Percentiles rank a stretch among this genome's conserved stretches.
These are phyloP conservation scores for Rhizopus sp. DNA, from an alignment of 371 early-diverging fungal genomes.

Conservation along the genomic window DNA sequence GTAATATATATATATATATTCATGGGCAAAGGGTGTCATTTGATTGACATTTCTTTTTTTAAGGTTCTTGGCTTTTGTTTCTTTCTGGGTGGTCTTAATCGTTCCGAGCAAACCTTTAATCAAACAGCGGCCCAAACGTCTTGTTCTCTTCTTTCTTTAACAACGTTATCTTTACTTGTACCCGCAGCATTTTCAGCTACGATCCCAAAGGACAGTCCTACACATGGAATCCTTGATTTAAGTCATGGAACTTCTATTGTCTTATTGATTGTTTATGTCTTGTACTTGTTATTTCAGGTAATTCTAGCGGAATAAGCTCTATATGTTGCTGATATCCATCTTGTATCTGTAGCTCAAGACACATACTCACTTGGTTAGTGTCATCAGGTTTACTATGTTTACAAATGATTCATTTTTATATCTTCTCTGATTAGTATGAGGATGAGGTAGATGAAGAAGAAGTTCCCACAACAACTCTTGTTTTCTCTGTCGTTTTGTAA, in stretches of 20 bases:
- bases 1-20: constrained; percentile 18
- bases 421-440: constrained; percentile 33
- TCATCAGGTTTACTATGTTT: background rate
- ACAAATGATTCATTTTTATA: background rate
- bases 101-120: constrained; percentile 44
- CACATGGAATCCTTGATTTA: constrained; percentile 56
- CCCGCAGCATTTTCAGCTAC: constrained; percentile 78
- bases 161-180: constrained; percentile 74
- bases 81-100: constrained; percentile 29
- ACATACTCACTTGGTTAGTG: constrained; percentile 60
- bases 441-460: constrained; percentile 56
- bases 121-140: constrained; percentile 70
- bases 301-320: background rate
- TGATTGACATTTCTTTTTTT: background rate
- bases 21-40: background rate
- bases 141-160: constrained; percentile 75
- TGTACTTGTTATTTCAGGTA: constrained; percentile 72
- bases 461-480: constrained; percentile 49
- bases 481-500: constrained; percentile 41
- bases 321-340: constrained; percentile 21
- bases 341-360: constrained; percentile 57
- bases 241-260: constrained; percentile 76
- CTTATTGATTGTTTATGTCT: constrained; percentile 68
- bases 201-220: constrained; percentile 16
- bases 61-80: constrained; percentile 40